Base-by-base conservation (phyloP, 768 basidiomycete species). In the Favolaschia claudopus region DNA sequence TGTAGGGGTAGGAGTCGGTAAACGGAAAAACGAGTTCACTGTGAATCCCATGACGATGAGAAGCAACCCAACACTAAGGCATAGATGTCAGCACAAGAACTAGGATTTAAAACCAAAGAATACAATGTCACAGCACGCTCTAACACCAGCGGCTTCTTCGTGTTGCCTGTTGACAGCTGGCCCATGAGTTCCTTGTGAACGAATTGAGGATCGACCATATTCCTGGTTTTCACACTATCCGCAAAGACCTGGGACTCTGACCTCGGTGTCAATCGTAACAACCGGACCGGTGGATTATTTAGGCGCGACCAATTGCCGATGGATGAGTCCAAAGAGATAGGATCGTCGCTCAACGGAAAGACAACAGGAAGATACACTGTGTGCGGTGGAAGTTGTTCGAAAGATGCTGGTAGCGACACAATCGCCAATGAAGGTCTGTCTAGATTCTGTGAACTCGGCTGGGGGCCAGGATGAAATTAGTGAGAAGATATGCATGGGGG, bases 91-190 rank as follows among this genome's bases (percentile, higher is more conserved):
- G 55, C 56, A 49, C 4, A 42, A 45, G 25, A 5, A 28, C 8
- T 37, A 29, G 8, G 15, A 5, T 22, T 24, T 43, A 24, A 19
- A 50, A 40, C 13, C 7, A 50, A 27, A 55, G 68, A 9, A n/a
- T 77, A 91, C 90, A 92, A 74, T 20, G 88, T 89, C 44, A 88
- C 77, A 32, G 88, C 79, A 66, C 87, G 84, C 39, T 77, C 80
- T 69, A 75, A 82, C 48, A 68, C 37, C 17, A 68, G 66, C 27
- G 73, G 76, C 63, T 79, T 79, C 73, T 74, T 76, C 19, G 40
- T 43, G 8, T 66, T 69, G 36, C 69, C 64, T 0, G 73, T 71
- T 52, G 80, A 73, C 29, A 86, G 69, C 29, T 76, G 77, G n/a
- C n/a, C n/a, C 40, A 79, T 79, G 34, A 89, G 75, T 25, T 79